Evolutionary conservation across 345 rosid genomes (phyloP).

Genomic region (Carallia pectinifolia): DNA sequence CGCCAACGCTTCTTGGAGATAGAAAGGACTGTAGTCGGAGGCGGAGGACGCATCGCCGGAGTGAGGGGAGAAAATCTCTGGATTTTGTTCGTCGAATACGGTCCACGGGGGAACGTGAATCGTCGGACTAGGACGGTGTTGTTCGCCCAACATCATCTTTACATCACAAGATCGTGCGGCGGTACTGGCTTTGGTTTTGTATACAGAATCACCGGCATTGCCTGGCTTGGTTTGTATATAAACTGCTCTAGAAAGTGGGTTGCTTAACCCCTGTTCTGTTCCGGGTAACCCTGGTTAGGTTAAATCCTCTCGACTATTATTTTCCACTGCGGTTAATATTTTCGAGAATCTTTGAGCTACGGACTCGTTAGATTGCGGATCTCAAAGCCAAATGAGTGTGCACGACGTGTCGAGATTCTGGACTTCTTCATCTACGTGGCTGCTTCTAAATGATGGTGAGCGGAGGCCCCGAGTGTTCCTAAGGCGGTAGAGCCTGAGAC

Average conservation of each 20-base stretch:
- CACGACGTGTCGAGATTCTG: neutral
- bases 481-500: constrained; percentile 39
- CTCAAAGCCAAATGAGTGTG: neutral
- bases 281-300: constrained; percentile 38
- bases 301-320: constrained; percentile 11
- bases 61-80: constrained; percentile 35
- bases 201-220: constrained; percentile 28
- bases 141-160: constrained; percentile 78
- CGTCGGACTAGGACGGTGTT: constrained; percentile 45
- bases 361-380: neutral
- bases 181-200: constrained; percentile 14
- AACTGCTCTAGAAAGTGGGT: constrained; percentile 29
- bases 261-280: constrained; percentile 40
- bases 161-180: neutral
- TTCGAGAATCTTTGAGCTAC: neutral
- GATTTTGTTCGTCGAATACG: constrained; percentile 42
- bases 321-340: constrained; percentile 40
- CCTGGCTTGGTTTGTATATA: constrained; percentile 44
- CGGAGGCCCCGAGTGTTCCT: constrained; percentile 22
- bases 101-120: constrained; percentile 64
- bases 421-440: neutral
- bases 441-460: neutral
- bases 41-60: constrained; percentile 29
- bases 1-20: constrained; percentile 54
- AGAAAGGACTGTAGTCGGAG: constrained; percentile 25